These are phyloP conservation scores for Vigna nakashimae DNA, from an alignment of 306 rosid species.

Conservation along the genomic window DNA sequence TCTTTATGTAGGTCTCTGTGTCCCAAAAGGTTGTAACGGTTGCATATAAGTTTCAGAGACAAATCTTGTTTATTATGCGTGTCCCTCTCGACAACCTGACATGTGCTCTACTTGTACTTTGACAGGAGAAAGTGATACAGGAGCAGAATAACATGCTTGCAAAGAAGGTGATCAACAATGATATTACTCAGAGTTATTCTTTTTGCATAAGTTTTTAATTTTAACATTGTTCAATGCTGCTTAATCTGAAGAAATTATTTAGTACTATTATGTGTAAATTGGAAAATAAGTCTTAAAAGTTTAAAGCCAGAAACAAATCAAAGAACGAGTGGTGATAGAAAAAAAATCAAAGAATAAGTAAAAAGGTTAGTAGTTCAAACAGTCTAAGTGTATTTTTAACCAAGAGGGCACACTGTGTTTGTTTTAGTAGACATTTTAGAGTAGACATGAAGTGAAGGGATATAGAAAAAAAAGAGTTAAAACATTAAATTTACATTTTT, in stretches of 20 bases:
- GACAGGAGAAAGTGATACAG: slow-evolving; percentile 69
- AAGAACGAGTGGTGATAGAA: too few species aligned
- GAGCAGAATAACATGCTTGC: slow-evolving; percentile 78
- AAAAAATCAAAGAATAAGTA: too few species aligned
- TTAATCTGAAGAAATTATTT: background rate
- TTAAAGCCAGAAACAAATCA: background rate
- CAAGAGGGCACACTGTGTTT: background rate
- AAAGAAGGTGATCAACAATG: slow-evolving; percentile 60
- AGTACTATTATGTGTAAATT: background rate
- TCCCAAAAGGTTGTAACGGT: slow-evolving; percentile 13
- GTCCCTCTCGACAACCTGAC: slow-evolving; percentile 25
- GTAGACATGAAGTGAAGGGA: background rate
- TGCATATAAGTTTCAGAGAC: background rate
- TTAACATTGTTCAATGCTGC: background rate
- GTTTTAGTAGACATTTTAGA: background rate
- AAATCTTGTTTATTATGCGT: slow-evolving; percentile 22
- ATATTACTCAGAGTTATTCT: background rate
- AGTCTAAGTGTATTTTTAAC: background rate
- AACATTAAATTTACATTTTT: background rate
- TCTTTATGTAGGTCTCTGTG: background rate
- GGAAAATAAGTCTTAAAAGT: background rate
- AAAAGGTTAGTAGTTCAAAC: background rate
- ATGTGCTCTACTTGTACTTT: slow-evolving; percentile 18
- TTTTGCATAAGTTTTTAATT: background rate
- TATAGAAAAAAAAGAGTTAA: background rate